A percentile compares a stretch with the other conserved stretches of the same genome.
Evolutionary conservation across 169 alveolate species (phyloP).

Genomic region (Cryptosporidium xiaoi): DNA sequence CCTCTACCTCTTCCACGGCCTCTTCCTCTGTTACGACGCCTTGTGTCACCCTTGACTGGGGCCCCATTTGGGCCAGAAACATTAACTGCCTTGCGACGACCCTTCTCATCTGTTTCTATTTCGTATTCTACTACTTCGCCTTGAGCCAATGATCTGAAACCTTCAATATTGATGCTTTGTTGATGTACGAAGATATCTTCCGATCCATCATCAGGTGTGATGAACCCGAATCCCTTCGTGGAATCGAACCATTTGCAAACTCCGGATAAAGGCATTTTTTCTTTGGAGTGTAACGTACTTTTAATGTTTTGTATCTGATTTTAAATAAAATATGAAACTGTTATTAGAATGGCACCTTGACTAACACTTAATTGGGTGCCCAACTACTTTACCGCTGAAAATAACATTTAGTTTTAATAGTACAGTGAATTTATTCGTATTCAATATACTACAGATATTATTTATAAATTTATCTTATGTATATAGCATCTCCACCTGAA

Average conservation of each 20-base stretch:
- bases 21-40: conserved; percentile 70
- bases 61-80: conserved; percentile 86
- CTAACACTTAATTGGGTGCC: not conserved
- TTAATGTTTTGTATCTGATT: not conserved
- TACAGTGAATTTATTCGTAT: no score
- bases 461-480: no score
- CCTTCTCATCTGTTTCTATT: conserved; percentile 79
- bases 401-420: not conserved
- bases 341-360: no score
- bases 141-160: conserved; percentile 82
- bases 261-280: conserved; percentile 77
- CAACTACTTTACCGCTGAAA: not conserved
- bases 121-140: conserved; percentile 81
- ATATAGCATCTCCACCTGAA: no score
- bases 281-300: not conserved
- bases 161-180: conserved; percentile 83
- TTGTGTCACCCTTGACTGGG: conserved; percentile 80
- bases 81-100: conserved; percentile 83
- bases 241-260: conserved; percentile 87
- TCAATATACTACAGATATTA: no score
- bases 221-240: conserved; percentile 85
- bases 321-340: no score
- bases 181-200: conserved; percentile 86
- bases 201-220: conserved; percentile 83
- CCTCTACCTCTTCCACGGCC: conserved; percentile 75